Evolutionary conservation across 768 basidiomycete genomes (phyloP), one percentile per base, ranked within the genome.

Genomic region (Pleurotus djamor): DNA sequence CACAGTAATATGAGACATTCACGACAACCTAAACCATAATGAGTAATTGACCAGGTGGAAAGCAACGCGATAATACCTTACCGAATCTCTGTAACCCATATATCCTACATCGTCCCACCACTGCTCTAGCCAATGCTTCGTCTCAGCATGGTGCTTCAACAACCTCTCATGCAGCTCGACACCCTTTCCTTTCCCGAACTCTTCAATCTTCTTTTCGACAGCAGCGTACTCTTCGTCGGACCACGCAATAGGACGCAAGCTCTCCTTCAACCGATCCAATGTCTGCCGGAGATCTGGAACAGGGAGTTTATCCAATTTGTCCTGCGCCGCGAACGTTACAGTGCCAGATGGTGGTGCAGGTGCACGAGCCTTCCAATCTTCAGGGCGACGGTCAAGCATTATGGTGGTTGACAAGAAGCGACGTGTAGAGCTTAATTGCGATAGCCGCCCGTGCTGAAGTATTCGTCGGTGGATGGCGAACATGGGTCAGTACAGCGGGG

Each of bases 101-200:
- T 97, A 98, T 0, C 77, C 92, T 13, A 68, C 71, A 63, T 92
- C 88, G 69, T 98, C 94, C 95, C 96, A 98, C 94, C 96, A 97
- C 59, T 91, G 84, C 65, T 93, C 91, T 28, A 98, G 77, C 95
- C 95, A 98, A 65, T 93, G 90, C 38, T 80, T 77, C 48, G 76
- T 82, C 60, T 82, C 79, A 28, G 74, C 74, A 14, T 83, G 79
- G 47, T 84, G 78, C 44, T 79, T 69, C 61, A 86, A 72, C 59
- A 97, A 73, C 33, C 88, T 72, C 48, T 76, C 68, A 61, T 96
- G 94, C 35, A 96, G 79, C 67, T 79, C 72, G 4, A 71, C 79
- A 0, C 80, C 86, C 48, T 77, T 78, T 1, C 67, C 71, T 3
- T 59, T 60, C 7, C 71, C 85, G 63, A 94, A 92, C 3, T 80